These are phyloP conservation scores for Kalmanozyma brasiliensis DNA, from an alignment of 1,284 basidiomycete genomes.

Conservation along the genomic window DNA sequence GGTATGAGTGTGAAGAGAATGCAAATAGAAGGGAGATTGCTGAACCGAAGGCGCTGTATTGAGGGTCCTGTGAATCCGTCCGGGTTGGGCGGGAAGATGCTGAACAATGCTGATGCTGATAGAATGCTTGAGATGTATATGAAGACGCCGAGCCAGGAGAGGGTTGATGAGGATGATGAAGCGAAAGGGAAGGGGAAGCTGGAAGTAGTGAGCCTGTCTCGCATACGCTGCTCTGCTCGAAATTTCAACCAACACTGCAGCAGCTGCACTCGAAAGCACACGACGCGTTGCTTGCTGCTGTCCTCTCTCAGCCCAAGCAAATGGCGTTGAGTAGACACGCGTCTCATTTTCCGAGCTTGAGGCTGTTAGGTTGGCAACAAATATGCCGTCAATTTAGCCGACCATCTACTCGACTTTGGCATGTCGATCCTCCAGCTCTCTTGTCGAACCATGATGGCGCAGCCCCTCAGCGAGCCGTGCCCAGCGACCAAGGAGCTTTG, in stretches of 20 bases:
- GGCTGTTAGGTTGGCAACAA: no score
- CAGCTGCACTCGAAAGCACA: not conserved
- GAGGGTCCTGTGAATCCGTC: not conserved
- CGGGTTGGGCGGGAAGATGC: not conserved
- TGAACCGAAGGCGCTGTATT: constrained; percentile 1
- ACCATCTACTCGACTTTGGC: no score
- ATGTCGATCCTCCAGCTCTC: no score
- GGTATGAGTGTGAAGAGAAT: constrained; percentile 9
- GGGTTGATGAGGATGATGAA: constrained; percentile 1
- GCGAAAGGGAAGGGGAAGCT: not conserved
- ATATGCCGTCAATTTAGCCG: no score
- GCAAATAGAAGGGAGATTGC: no score
- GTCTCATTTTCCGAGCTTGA: constrained; percentile 1
- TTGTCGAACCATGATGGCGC: no score
- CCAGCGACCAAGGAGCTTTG: no score
- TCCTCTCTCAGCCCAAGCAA: not conserved
- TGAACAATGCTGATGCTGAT: constrained; percentile 3
- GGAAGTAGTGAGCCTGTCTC: not conserved
- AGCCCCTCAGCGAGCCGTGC: no score
- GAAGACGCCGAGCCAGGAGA: constrained; percentile 1
- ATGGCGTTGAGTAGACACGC: constrained; percentile 13
- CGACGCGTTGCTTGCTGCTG: constrained; percentile 6
- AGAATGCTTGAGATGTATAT: not conserved
- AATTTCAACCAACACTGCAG: constrained; percentile 3
- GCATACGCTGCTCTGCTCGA: not conserved